A percentile compares a stretch with the other conserved stretches of the same genome.
phyloP scores from a whole-genome alignment of 2,329 filamentous ascomycete genomes.

The Camillea tinctor region DNA sequence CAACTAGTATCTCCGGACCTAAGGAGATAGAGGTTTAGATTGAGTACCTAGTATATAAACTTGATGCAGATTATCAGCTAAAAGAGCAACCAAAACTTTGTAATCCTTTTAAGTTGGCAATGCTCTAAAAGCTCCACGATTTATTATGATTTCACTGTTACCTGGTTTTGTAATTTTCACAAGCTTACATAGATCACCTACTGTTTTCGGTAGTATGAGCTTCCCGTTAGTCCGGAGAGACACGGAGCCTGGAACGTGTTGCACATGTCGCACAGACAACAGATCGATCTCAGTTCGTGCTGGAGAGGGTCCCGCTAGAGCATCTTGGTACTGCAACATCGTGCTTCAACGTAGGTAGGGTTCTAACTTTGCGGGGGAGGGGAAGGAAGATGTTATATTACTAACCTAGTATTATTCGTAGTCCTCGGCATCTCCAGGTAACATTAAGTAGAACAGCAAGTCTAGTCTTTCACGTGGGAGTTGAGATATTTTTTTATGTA shows the following conservation, averaged over 20 bases:
- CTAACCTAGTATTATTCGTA: not conserved
- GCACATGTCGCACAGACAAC: not conserved
- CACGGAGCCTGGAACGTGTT: not conserved
- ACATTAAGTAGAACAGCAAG: not conserved
- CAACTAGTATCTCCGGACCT: too few relatives aligned
- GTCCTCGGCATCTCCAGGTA: not conserved
- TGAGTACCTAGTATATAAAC: too few relatives aligned
- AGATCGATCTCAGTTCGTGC: not conserved
- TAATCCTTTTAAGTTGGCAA: too few relatives aligned
- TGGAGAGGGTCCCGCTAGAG: not conserved
- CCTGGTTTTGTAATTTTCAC: not conserved
- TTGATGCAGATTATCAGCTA: too few relatives aligned
- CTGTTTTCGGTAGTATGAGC: not conserved
- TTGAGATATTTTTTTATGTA: too few relatives aligned
- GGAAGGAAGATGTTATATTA: not conserved
- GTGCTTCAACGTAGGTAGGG: not conserved
- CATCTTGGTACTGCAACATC: not conserved
- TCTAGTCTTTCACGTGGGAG: not conserved
- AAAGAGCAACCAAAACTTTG: too few relatives aligned
- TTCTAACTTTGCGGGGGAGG: not conserved
- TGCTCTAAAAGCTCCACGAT: too few relatives aligned
- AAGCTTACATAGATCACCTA: not conserved
- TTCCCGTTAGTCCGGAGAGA: not conserved
- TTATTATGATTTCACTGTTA: too few relatives aligned
- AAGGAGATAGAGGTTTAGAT: too few relatives aligned